Evolutionary conservation across 257 asterid genomes (phyloP), one percentile per base, ranked within the genome.

Genomic region (Plantago elongata): DNA sequence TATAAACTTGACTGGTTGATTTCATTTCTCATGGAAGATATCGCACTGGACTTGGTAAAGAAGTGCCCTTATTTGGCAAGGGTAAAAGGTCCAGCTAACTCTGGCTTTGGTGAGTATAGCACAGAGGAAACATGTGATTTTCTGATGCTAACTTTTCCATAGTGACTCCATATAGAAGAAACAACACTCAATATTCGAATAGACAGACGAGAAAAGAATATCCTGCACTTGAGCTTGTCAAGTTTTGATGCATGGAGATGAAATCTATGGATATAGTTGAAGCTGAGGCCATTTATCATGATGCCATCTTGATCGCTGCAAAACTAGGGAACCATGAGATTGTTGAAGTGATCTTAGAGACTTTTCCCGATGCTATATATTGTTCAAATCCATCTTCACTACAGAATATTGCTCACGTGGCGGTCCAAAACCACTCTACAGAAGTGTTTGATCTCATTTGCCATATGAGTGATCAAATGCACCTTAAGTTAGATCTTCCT

Each of bases 241-340:
- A 54, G 57, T 14, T 11, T n/a, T n/a, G 54, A 52, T 72, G 68
- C 72, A 40, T 13, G 7, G 13, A 54, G 44, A 38, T 65, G 11
- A 44, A 45, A 71, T 0, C 13, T 18, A 5, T 27, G 59, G 44
- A 12, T 11, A 4, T 3, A 1, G 1, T 0, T 6, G 34, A 30
- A 17, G 71, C 63, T 18, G 3, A 14, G 22, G 14, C 7, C 0
- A 48, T 51, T 11, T 46, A 8, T 0, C 9, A 3, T 0, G 16
- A 40, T 9, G 68, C 56, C 12, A 38, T 71, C 5, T 4, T 45
- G 11, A 8, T 9, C 5, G 76, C 68, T 22, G 72, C 72, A 60
- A 15, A 9, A 9, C 11, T 42, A 52, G 76, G 64, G 10, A 27
- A 42, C 34, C 52, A 40, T 6, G 55, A 52, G 15, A 55, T 71